phyloP scores from a whole-genome alignment of 2,329 filamentous ascomycete genomes.

The Sclerotinia spermophila region DNA sequence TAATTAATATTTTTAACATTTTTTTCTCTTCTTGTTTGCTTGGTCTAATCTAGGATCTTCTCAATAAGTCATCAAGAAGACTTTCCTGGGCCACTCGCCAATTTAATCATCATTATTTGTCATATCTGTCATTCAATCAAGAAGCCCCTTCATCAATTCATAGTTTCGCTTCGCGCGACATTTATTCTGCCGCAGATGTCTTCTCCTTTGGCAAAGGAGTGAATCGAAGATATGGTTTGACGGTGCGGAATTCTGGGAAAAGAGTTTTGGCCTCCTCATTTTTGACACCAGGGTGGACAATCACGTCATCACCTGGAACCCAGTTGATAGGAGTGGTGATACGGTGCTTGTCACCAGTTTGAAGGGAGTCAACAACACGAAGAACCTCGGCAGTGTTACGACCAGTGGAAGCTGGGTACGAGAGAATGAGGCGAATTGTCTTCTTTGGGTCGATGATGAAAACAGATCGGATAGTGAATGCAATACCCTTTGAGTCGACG shows the following conservation, averaged over 20 bases:
- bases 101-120: conserved; percentile 12
- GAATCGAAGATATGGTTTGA: conserved; percentile 72
- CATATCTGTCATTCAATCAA: background rate
- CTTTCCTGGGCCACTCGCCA: background rate
- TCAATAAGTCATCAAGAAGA: background rate
- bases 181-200: conserved; percentile 35
- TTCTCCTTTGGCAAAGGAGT: conserved; percentile 59
- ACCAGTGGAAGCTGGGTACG: conserved; percentile 88
- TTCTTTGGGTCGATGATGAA: conserved; percentile 94
- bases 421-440: conserved; percentile 88
- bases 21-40: background rate
- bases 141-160: background rate
- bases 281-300: conserved; percentile 78
- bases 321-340: conserved; percentile 89
- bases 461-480: conserved; percentile 91
- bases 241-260: conserved; percentile 71
- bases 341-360: conserved; percentile 83
- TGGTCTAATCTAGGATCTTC: background rate
- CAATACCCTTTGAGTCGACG: conserved; percentile 76
- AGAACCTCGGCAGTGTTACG: conserved; percentile 77
- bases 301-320: conserved; percentile 84
- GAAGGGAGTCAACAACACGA: conserved; percentile 73
- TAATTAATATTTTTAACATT: background rate
- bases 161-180: background rate
- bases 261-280: conserved; percentile 84